Base-by-base conservation (phyloP, 169 alveolate species). In the Neospora caninum region DNA sequence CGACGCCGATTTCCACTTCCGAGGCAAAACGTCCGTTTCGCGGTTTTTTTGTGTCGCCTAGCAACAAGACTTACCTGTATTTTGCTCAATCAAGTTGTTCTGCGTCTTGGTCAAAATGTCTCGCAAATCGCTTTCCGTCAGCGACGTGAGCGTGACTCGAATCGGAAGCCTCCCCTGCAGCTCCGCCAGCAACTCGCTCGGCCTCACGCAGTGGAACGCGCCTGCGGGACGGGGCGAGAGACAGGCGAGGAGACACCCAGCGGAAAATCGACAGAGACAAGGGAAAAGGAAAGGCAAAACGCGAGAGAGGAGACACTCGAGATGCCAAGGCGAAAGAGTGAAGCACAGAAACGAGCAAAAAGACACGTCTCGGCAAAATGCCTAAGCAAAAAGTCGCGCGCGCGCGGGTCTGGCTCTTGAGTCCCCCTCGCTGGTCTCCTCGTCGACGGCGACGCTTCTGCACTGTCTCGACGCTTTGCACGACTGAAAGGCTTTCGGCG, bases 91-190 rank as follows among this genome's bases (percentile, higher is more conserved):
- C 83, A 98, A 89, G 88, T 97, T 97, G 94, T 97, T 94, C 45
- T 97, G 95, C 18, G 99, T 97, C 88, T 96, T 97, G 9, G 95
- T 97, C 34, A 98, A 94, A 39, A 98, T 98, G 42, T 96, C 94
- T 27, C 89, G 73, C 83, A 97, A 96, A 92, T 98, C 99, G 22
- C 96, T 96, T 69, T 96, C 96, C 36, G 97, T 91, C n/a, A 98
- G 96, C 31, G 98, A 94, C 45, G 96, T 94, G 93, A 98, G 93
- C 36, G 94, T 95, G 18, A 98, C 99, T 43, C 96, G 94, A 31
- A 98, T 97, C 16, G 99, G 99, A 73, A 98, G 96, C 67, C 99
- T 96, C 18, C 99, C 99, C 94, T 97, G 98, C 38, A 98, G 95
- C 94, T 98, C 99, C 41, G 98, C 97, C 45, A 98, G 95, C 97